Evolutionary conservation across 2,329 filamentous ascomycete genomes (phyloP), one percentile per base, ranked within the genome.

Genomic region (Phaeosphaeriaceae sp.): DNA sequence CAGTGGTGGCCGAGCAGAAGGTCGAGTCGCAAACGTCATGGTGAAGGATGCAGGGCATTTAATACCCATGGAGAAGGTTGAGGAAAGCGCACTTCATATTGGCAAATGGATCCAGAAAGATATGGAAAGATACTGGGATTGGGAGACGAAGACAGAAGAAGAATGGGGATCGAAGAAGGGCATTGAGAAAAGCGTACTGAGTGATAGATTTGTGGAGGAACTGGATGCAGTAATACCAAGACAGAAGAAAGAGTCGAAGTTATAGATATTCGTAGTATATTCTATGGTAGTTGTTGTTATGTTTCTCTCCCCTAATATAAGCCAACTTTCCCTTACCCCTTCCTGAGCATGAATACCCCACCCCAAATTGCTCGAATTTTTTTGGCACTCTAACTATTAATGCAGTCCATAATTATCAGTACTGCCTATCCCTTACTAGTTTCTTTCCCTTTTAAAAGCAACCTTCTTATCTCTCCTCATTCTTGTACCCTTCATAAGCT

Each of bases 21-120:
- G 88, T 0, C 79, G 85, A 37, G 92, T 96, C 2, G 80, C 78
- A 47, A 80, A 86, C 56, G 81, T 89, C 4, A 77, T 84, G 13
- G 73, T 94, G 6, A 75, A 87, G 21, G 81, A 81, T 0, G 79
- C 81, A 5, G 91, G 92, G 0, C 93, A 97, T 72, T 73, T 97
- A 34, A 83, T 97, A 21, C 88, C 92, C 0, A 89, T 96, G 83
- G 92, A 96, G 73, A 82, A 83, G 32, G 88, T 89, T 0, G 76
- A 64, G 2, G 78, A 83, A 63, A 88, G 87, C 54, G 92, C 90
- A 1, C 77, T 82, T n/a, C 68, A 72, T 52, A 50, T 64, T 32
- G 65, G 61, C 12, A 64, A 58, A 13, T 80, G 78, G 77, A 52
- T 76, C 13, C 60, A 61, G 13, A 68, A 66, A 56, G 67, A 72